These are phyloP conservation scores for Kuraishia cidri DNA, from an alignment of 805 yeast species.

Conservation along the genomic window DNA sequence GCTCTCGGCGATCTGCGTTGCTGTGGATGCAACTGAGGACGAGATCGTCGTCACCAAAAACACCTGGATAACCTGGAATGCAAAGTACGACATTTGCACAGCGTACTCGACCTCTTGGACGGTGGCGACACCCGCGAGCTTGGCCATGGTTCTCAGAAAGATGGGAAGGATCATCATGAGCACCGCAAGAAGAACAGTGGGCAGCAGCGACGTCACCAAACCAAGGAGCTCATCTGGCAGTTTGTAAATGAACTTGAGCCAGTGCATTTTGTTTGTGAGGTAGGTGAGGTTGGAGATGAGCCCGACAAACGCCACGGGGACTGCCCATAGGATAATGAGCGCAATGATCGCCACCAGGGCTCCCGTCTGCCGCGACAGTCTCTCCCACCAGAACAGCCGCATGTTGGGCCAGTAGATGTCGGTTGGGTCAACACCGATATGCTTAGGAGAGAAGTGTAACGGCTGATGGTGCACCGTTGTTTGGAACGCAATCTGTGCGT, in stretches of 20 bases:
- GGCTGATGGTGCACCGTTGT: conserved; percentile 58
- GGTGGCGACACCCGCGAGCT: conserved; percentile 48
- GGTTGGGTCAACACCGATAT: conserved; percentile 53
- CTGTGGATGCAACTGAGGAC: conserved; percentile 77
- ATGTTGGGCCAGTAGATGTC: conserved; percentile 66
- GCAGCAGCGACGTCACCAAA: conserved; percentile 58
- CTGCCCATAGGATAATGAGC: conserved; percentile 58
- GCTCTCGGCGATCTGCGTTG: conserved; percentile 53
- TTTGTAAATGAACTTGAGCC: conserved; percentile 46
- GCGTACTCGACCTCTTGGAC: conserved; percentile 48
- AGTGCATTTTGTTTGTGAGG: conserved; percentile 45
- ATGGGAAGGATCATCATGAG: conserved; percentile 63
- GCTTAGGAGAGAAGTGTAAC: conserved; percentile 48
- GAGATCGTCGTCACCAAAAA: conserved; percentile 79
- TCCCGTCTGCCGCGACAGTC: conserved; percentile 40
- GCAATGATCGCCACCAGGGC: conserved; percentile 48
- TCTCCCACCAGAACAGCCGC: conserved; percentile 78
- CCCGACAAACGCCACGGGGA: conserved; percentile 78
- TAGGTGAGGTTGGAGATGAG: conserved; percentile 58
- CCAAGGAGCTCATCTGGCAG: conserved; percentile 50
- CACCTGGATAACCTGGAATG: conserved; percentile 84
- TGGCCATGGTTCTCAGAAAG: conserved; percentile 56
- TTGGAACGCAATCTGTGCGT: conserved; percentile 68
- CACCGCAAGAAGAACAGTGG: conserved; percentile 55
- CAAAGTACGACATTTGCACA: conserved; percentile 63